Evolutionary conservation across 768 basidiomycete species (phyloP).

Genomic region (Mycena galericulata): DNA sequence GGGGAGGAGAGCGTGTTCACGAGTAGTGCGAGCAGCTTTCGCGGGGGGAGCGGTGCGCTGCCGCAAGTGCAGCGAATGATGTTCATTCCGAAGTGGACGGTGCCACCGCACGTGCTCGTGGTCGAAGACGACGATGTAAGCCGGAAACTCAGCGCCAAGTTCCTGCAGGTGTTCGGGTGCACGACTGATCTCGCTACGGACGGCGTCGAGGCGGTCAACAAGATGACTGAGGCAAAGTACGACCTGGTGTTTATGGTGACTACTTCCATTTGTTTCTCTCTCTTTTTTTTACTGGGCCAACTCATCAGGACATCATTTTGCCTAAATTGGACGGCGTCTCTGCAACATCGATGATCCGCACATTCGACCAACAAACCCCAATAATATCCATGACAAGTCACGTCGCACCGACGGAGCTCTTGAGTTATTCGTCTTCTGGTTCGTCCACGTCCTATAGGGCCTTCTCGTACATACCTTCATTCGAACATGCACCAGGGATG

Average conservation of each 20-base stretch:
- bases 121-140: constrained; percentile 98
- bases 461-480: not conserved
- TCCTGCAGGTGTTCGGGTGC: constrained; percentile 95
- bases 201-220: constrained; percentile 90
- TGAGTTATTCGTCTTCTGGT: constrained; percentile 89
- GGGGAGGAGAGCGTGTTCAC: too few relatives aligned
- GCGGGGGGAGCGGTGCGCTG: too few relatives aligned
- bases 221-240: constrained; percentile 97
- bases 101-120: constrained; percentile 89
- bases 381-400: constrained; percentile 99
- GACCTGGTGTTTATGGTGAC: constrained; percentile 97
- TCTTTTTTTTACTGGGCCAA: not conserved
- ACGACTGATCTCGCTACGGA: constrained; percentile 94
- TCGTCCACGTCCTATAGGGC: not conserved
- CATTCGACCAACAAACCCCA: constrained; percentile 94
- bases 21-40: too few relatives aligned
- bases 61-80: too few relatives aligned
- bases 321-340: constrained; percentile 87
- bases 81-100: constrained; percentile 90
- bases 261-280: constrained; percentile 48
- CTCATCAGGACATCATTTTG: constrained; percentile 97
- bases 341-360: constrained; percentile 91
- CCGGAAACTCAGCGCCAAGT: constrained; percentile 88
- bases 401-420: constrained; percentile 90
- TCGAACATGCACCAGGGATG: constrained; percentile 59